Evolutionary conservation across 2,329 filamentous ascomycete species (phyloP).

Genomic region (Fusarium luffae): DNA sequence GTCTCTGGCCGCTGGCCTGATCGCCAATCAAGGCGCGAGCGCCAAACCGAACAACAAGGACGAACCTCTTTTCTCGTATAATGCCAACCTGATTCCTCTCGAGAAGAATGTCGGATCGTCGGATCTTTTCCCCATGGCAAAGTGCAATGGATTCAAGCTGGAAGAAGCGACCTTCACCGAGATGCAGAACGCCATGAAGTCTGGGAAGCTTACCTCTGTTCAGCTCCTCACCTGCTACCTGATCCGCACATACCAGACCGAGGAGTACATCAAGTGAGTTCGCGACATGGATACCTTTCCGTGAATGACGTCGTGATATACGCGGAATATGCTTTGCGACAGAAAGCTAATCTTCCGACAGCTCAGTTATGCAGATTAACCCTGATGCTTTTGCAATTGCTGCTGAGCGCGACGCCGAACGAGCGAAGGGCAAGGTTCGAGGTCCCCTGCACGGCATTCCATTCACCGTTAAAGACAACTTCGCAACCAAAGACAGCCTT

Average conservation of each 20-base stretch:
- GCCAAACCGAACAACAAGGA: slow-evolving; percentile 17
- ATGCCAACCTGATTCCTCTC: slow-evolving; percentile 50
- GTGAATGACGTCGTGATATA: neutral
- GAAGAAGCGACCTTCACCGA: slow-evolving; percentile 78
- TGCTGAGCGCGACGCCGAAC: slow-evolving; percentile 67
- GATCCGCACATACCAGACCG: slow-evolving; percentile 68
- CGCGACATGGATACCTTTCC: neutral
- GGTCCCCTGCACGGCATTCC: slow-evolving; percentile 80
- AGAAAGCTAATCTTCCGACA: slow-evolving; percentile 37
- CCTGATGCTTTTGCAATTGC: slow-evolving; percentile 75
- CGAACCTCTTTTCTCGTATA: slow-evolving; percentile 37
- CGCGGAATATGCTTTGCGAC: neutral
- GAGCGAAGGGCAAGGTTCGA: slow-evolving; percentile 64
- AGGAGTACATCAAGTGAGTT: slow-evolving; percentile 71
- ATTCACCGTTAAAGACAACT: slow-evolving; percentile 74
- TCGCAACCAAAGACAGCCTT: slow-evolving; percentile 81
- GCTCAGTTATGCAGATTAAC: slow-evolving; percentile 73
- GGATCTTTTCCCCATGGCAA: slow-evolving; percentile 69
- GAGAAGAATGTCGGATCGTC: slow-evolving; percentile 52
- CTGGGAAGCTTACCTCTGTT: slow-evolving; percentile 66
- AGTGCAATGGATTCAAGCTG: slow-evolving; percentile 68
- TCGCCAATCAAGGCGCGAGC: slow-evolving; percentile 28
- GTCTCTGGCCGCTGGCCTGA: slow-evolving; percentile 40
- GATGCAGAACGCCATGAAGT: slow-evolving; percentile 68
- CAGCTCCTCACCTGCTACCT: slow-evolving; percentile 73